A percentile compares a stretch with the other conserved stretches of the same genome.
phyloP scores from a whole-genome alignment of 352 stramenopile genomes.

The Phytophthora pseudosyringae region DNA sequence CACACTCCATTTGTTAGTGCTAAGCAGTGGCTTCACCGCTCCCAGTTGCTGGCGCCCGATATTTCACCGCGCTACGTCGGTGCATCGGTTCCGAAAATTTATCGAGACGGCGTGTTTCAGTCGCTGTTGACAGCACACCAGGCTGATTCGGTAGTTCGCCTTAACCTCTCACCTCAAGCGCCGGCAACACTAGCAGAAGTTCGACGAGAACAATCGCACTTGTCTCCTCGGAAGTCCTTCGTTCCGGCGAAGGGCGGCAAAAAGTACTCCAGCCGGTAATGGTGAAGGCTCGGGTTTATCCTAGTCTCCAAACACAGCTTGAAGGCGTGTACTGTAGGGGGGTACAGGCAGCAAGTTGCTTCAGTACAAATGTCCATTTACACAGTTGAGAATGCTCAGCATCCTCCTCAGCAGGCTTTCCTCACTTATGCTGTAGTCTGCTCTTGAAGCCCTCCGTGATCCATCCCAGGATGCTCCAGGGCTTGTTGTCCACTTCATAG shows the following conservation, averaged over 20 bases:
- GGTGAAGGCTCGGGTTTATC: too few species aligned
- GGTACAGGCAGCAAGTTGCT: not conserved
- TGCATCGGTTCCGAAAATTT: constrained; percentile 60
- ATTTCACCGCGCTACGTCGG: constrained; percentile 60
- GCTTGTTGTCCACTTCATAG: constrained; percentile 43
- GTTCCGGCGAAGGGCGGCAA: constrained; percentile 2
- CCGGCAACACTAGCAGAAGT: constrained; percentile 25
- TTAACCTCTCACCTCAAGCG: constrained; percentile 44
- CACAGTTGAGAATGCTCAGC: constrained; percentile 12
- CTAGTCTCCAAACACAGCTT: too few species aligned
- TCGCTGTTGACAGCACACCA: constrained; percentile 54
- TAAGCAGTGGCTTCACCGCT: constrained; percentile 63
- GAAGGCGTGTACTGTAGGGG: too few species aligned
- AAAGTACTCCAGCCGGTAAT: constrained; percentile 3
- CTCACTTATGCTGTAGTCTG: constrained; percentile 38
- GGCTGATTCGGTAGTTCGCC: constrained; percentile 54
- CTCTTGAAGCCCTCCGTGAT: constrained; percentile 47
- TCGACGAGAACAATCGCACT: constrained; percentile 16
- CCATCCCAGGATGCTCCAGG: constrained; percentile 59
- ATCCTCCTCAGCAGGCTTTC: constrained; percentile 1
- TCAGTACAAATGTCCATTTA: constrained; percentile 36
- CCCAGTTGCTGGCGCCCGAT: constrained; percentile 51
- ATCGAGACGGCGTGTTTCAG: constrained; percentile 59
- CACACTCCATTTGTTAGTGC: constrained; percentile 45
- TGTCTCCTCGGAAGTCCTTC: constrained; percentile 25